A percentile compares a stretch with the other conserved stretches of the same genome.
phyloP scores from a whole-genome alignment of 345 rosid species.

The Excoecaria cochinchinensis region DNA sequence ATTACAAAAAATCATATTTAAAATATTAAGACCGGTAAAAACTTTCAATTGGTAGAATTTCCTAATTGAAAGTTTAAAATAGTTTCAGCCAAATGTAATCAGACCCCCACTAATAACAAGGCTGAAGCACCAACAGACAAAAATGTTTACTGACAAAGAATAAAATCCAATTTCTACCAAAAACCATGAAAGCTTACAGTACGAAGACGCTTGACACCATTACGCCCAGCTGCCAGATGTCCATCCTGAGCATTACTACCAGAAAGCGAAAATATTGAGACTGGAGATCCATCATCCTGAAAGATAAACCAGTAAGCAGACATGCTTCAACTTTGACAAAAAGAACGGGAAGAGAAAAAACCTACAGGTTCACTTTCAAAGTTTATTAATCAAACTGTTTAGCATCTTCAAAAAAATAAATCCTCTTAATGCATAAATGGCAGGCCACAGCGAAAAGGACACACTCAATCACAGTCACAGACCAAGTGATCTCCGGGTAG shows the following conservation, averaged over 20 bases:
- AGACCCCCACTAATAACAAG: neutral
- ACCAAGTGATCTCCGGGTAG: neutral
- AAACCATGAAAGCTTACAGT: constrained; percentile 50
- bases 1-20: neutral
- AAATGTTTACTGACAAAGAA: neutral
- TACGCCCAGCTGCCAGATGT: constrained; percentile 88
- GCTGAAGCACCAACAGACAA: neutral
- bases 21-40: neutral
- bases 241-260: constrained; percentile 86
- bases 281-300: constrained; percentile 96
- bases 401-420: neutral
- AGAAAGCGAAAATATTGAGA: constrained; percentile 76
- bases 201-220: constrained; percentile 98
- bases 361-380: neutral
- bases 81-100: neutral
- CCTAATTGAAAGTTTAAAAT: neutral
- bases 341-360: neutral
- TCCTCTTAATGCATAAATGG: neutral
- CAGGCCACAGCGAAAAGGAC: neutral
- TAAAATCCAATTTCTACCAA: neutral
- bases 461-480: neutral
- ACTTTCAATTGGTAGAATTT: neutral
- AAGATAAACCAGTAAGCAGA: constrained; percentile 16
- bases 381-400: neutral
- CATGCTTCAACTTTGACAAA: too few species aligned